Base-by-base conservation (phyloP, 2,329 filamentous ascomycete species). In the Ceratocystis smalleyi region DNA sequence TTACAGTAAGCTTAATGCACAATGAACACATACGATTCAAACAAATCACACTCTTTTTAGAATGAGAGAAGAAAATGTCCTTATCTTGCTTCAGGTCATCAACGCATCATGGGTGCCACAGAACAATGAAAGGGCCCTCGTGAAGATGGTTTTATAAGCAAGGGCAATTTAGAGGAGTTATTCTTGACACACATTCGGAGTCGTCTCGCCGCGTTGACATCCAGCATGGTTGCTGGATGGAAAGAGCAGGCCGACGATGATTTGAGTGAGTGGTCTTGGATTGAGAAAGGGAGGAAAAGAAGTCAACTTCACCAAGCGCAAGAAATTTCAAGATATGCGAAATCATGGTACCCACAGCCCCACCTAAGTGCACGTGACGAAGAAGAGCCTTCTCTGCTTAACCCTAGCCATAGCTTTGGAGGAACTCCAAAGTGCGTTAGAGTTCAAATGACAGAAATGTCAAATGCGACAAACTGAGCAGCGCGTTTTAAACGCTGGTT, bases 61-160 rank as follows among this genome's bases (percentile, higher is more conserved):
- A 51, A n/a, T 51, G 27, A 10, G 30, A 43, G 47, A 57, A 59
- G 32, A 43, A 68, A 70, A 78, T 83, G 81, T 83, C 77, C 77
- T 73, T 68, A 77, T 66, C 78, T 82, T 83, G 80, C 78, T 77
- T 83, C 79, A 83, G 82, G 82, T 84, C 81, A 84, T 84, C 82
- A 82, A 70, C 82, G 80, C 77, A 81, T 84, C 82, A 83, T 84
- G 82, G 81, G 63, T 81, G 75, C 80, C 73, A 79, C 74, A 79
- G 80, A 80, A 55, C 27, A 65, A 59, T 57, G 49, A 47, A 51
- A 54, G 62, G 81, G 81, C 81, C 80, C 82, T 84, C 82, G 79
- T 83, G 81, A 83, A 78, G 75, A 84, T 83, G 82, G 82, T 84
- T 84, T 84, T 84, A 57, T 57, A 79, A 77, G 76, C 80, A 83